Conservation (phyloP, 139 green algal species). For the Coelastrella sp. region DNA sequence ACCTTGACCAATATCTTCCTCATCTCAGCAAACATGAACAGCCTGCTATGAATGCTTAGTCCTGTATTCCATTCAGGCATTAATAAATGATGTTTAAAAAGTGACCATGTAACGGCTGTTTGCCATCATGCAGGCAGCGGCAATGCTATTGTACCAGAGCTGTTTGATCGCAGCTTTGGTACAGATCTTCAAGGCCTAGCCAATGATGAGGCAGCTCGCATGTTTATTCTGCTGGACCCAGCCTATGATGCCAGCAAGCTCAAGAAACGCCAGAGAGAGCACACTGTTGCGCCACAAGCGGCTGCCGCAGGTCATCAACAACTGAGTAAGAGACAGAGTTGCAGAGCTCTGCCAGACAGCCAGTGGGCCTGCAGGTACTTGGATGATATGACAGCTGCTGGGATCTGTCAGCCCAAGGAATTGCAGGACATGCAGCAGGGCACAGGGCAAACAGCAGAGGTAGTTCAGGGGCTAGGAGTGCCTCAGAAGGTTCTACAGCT, state of each 20-base stretch:
- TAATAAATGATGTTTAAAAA: no score
- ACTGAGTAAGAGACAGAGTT: neutral
- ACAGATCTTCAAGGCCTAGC: neutral
- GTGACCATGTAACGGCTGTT: neutral
- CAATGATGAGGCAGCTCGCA: constrained; percentile 8
- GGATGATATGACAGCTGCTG: constrained; percentile 14
- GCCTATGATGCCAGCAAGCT: neutral
- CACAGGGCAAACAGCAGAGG: neutral
- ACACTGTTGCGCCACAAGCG: neutral
- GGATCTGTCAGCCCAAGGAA: constrained; percentile 7
- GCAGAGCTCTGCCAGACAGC: neutral
- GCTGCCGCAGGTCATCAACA: neutral
- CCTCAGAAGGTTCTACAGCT: constrained; percentile 16
- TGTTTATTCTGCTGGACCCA: constrained; percentile 35
- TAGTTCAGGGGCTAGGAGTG: neutral
- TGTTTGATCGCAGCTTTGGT: constrained; percentile 38
- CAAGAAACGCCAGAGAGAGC: neutral
- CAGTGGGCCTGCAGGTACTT: neutral
- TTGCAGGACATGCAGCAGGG: constrained; percentile 20
- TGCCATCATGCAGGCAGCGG: neutral
- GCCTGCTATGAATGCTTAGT: neutral
- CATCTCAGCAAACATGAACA: no score
- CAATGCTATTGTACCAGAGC: neutral
- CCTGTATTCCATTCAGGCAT: neutral
- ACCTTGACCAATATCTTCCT: no score